Percentiles rank a stretch among this genome's conserved stretches.
Conservation (phyloP, 1,284 basidiomycete genomes). For the Cutaneotrichosporon mucoides region DNA sequence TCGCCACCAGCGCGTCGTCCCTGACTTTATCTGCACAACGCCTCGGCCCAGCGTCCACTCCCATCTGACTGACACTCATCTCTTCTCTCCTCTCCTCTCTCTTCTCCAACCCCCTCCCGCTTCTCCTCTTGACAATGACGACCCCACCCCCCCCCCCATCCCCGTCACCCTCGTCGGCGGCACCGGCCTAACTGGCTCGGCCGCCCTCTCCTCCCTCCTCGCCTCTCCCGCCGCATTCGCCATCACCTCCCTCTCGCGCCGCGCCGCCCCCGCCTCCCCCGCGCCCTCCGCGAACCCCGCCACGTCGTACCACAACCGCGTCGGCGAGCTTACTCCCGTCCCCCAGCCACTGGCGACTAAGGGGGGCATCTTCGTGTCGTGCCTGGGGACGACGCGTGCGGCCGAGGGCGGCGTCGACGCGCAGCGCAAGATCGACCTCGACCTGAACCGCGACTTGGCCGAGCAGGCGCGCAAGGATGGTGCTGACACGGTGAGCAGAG, state of each 20-base stretch:
- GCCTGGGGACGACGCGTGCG: conserved; percentile 43
- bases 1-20: too few relatives aligned
- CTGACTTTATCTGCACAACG: too few relatives aligned
- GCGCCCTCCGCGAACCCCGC: conserved; percentile 9
- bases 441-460: conserved; percentile 39
- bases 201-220: conserved; percentile 30
- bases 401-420: conserved; percentile 31
- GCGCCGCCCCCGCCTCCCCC: conserved; percentile 12
- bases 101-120: background rate
- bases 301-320: conserved; percentile 26
- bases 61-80: too few relatives aligned
- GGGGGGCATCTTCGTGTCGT: conserved; percentile 34
- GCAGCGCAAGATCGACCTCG: conserved; percentile 37
- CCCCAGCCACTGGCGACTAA: conserved; percentile 16
- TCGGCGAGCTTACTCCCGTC: conserved; percentile 27
- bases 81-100: too few relatives aligned
- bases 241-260: conserved; percentile 41
- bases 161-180: conserved; percentile 41
- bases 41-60: too few relatives aligned
- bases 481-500: conserved; percentile 30
- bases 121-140: background rate
- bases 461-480: conserved; percentile 41
- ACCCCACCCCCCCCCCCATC: background rate
- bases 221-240: conserved; percentile 27
- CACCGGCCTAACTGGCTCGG: conserved; percentile 45